Evolutionary conservation across 208 protist genomes (phyloP), one percentile per base, ranked within the genome.

Genomic region (Naegleria gruberi): DNA sequence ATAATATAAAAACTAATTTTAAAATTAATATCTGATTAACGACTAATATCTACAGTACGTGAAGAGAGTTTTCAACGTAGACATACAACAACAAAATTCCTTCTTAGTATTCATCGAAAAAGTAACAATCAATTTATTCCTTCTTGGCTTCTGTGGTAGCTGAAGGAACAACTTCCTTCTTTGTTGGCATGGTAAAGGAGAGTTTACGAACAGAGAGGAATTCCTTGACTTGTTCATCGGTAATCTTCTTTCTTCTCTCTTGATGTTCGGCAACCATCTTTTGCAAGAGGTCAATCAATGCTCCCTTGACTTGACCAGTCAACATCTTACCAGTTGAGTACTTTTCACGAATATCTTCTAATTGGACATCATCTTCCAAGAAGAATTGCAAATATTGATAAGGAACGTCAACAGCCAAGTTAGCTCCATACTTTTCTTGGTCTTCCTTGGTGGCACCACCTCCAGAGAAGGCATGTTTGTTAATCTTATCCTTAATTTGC

Each of bases 301-400:
- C 91, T 73, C 97, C 95, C 93, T 99, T 99, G 23, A 99, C 95
- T 88, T 99, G 97, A 15, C 97, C 96, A 19, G 97, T 98, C 90
- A 99, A 95, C 94, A 99, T 96, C 43, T 95, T 93, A 34, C 98
- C 98, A n/a, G 96, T 93, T 91, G 93, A 93, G 95, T 99, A 99
- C 73, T 92, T 92, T 40, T 91, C 41, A 40, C 92, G 92, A 51
- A 98, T 96, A 55, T 96, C 92, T 45, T 90, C 92, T 46, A 99
- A 94, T 83, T 98, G 89, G 0, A 91, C 93, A 91, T 99, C 97
- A 92, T 99, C 97, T 41, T 97, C 94, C 89, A 97, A 95, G 91
- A 99, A 99, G 92, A 98, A 99, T 37, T 92, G 96, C 34, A 99
- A 92, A 91, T 99, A 98, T 92, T 98, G 95, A 92, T 97, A 99